Percentiles rank a stretch among this genome's conserved stretches.
These are phyloP conservation scores for Microdochium nivale DNA, from an alignment of 2,329 filamentous ascomycete genomes.

Conservation along the genomic window DNA sequence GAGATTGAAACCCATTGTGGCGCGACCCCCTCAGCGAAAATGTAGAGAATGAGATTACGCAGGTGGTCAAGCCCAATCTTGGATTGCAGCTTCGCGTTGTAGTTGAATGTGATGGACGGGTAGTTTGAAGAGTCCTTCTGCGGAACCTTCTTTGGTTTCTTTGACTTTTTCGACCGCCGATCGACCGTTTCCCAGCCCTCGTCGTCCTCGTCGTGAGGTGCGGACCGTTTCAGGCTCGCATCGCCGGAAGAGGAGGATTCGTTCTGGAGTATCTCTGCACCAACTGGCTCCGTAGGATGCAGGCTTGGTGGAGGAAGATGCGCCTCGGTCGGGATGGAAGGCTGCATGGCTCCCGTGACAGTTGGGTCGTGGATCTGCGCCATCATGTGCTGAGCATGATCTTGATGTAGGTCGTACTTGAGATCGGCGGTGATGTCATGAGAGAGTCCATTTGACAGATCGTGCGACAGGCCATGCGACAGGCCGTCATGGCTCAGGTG, in stretches of 20 bases:
- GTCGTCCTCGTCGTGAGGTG: constrained; percentile 34
- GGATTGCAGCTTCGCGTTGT: constrained; percentile 47
- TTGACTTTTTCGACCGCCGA: constrained; percentile 31
- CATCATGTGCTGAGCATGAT: neutral
- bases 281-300: neutral
- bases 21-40: constrained; percentile 55
- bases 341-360: neutral
- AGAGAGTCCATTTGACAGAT: neutral
- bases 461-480: neutral
- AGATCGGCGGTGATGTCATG: neutral
- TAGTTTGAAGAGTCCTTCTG: constrained; percentile 47
- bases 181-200: constrained; percentile 47
- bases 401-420: neutral
- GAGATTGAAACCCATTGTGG: constrained; percentile 58
- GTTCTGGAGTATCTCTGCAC: neutral
- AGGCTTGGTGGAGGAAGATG: neutral
- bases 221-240: constrained; percentile 36
- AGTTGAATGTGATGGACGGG: constrained; percentile 49
- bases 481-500: neutral
- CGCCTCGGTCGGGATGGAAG: neutral
- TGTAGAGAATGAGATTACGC: constrained; percentile 56
- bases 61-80: constrained; percentile 56
- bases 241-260: constrained; percentile 5
- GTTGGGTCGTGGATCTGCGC: neutral
- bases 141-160: constrained; percentile 55